Percentiles rank a stretch among this genome's conserved stretches.
phyloP scores from a whole-genome alignment of 1,139 yeast species.

The Hyphopichia fennica region DNA sequence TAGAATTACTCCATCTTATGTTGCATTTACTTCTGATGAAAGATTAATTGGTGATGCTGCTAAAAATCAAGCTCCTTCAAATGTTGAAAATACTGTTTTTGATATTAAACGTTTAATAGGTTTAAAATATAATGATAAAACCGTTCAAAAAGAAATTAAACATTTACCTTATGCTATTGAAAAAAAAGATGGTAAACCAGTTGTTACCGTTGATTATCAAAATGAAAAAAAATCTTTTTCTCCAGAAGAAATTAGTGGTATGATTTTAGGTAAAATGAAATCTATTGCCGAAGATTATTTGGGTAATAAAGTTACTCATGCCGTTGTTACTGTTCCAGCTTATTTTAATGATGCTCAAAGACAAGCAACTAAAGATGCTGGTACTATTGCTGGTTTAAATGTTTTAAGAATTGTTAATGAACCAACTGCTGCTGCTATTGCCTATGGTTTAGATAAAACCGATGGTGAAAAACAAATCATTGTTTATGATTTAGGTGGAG shows the following conservation, averaged over 20 bases:
- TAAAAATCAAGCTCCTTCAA: constrained; percentile 86
- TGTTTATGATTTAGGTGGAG: constrained; percentile 56
- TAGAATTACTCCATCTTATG: constrained; percentile 91
- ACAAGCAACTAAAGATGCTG: constrained; percentile 98
- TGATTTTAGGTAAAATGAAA: constrained; percentile 91
- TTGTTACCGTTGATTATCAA: constrained; percentile 67
- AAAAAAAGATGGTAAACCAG: constrained; percentile 76
- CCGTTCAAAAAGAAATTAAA: constrained; percentile 80
- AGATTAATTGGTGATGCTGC: constrained; percentile 95
- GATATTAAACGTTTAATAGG: constrained; percentile 90
- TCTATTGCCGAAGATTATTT: constrained; percentile 89
- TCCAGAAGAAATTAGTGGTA: constrained; percentile 89
- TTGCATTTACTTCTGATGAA: constrained; percentile 81
- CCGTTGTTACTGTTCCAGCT: constrained; percentile 96
- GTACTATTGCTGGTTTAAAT: constrained; percentile 92
- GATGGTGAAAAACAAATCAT: constrained; percentile 49
- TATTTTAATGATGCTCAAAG: constrained; percentile 98
- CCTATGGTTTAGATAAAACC: constrained; percentile 91
- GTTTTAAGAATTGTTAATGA: constrained; percentile 95
- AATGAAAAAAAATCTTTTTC: constrained; percentile 73
- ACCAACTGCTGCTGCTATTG: constrained; percentile 98
- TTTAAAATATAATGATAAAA: constrained; percentile 69
- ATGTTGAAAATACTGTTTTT: constrained; percentile 76
- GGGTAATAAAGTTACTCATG: constrained; percentile 87
- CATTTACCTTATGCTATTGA: constrained; percentile 74